Percentiles rank a stretch among this genome's conserved stretches.
phyloP scores from a whole-genome alignment of 2,329 filamentous ascomycete genomes.

The Fusarium haematococcum region DNA sequence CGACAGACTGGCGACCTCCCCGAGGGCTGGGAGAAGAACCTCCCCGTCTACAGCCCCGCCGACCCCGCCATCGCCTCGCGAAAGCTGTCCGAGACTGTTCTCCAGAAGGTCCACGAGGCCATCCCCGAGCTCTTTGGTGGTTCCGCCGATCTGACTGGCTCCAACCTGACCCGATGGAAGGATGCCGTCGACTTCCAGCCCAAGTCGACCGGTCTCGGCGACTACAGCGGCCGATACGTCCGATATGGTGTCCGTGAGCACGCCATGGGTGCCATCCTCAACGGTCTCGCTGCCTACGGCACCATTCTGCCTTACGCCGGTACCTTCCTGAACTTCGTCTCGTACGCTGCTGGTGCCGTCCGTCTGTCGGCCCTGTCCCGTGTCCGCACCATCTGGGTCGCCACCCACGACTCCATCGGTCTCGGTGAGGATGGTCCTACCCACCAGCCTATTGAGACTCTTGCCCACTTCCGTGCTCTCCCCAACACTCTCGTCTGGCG shows the following conservation, averaged over 20 bases:
- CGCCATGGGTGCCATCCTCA: conserved; percentile 92
- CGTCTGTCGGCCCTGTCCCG: conserved; percentile 93
- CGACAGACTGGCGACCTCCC: conserved; percentile 87
- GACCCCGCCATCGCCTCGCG: conserved; percentile 90
- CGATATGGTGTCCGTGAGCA: conserved; percentile 94
- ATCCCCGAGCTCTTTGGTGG: conserved; percentile 94
- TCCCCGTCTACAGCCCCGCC: conserved; percentile 89
- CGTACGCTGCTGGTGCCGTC: conserved; percentile 94
- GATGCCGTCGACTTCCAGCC: conserved; percentile 97
- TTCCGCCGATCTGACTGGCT: conserved; percentile 97
- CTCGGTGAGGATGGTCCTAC: conserved; percentile 98
- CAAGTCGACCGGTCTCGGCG: conserved; percentile 83
- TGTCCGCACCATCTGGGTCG: conserved; percentile 92
- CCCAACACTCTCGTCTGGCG: conserved; percentile 99
- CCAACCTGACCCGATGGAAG: conserved; percentile 99
- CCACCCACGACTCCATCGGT: conserved; percentile 99
- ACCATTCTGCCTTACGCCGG: conserved; percentile 93
- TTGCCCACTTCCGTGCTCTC: conserved; percentile 97
- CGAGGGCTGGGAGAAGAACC: conserved; percentile 94
- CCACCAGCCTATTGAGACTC: conserved; percentile 98
- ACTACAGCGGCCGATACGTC: conserved; percentile 92
- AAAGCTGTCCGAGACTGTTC: conserved; percentile 95
- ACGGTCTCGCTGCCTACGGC: conserved; percentile 95
- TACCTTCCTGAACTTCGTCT: conserved; percentile 99
- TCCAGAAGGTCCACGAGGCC: conserved; percentile 84